Conservation (phyloP, 2,329 filamentous ascomycete species). For the Pestalotiopsis sp. region DNA sequence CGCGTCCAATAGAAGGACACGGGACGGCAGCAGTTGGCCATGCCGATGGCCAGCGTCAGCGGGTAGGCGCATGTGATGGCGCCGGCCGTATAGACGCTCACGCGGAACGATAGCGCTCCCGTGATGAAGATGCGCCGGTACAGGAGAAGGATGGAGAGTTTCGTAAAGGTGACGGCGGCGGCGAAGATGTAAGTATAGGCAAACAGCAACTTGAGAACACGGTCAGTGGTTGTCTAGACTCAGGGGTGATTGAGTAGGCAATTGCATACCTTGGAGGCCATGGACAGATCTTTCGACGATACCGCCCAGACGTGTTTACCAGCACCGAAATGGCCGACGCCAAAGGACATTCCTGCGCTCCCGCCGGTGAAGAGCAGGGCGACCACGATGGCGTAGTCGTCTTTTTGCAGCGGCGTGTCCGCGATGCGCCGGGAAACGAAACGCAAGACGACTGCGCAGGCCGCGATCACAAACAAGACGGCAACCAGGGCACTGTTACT, state of each 20-base stretch:
- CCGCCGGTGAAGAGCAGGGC: not conserved
- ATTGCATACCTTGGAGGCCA: not conserved
- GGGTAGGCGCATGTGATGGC: not conserved
- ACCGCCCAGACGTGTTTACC: conserved; percentile 1
- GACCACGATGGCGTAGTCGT: not conserved
- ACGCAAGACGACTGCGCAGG: not conserved
- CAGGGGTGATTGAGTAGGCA: not conserved
- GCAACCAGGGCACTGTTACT: not conserved
- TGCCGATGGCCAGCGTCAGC: not conserved
- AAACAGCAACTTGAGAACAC: not conserved
- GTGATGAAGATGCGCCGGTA: not conserved
- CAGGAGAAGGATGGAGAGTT: not conserved
- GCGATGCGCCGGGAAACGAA: not conserved
- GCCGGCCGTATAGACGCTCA: not conserved
- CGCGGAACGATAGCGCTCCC: not conserved
- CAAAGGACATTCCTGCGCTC: not conserved
- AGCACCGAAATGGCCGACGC: not conserved
- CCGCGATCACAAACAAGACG: not conserved
- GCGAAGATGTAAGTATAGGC: not conserved
- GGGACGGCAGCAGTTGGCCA: not conserved
- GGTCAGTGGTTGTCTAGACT: not conserved
- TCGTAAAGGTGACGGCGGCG: not conserved
- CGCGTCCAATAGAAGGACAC: not conserved
- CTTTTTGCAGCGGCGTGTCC: not conserved
- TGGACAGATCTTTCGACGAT: not conserved